Evolutionary conservation across 1,284 basidiomycete species (phyloP).

Genomic region (Sparassis latifolia): DNA sequence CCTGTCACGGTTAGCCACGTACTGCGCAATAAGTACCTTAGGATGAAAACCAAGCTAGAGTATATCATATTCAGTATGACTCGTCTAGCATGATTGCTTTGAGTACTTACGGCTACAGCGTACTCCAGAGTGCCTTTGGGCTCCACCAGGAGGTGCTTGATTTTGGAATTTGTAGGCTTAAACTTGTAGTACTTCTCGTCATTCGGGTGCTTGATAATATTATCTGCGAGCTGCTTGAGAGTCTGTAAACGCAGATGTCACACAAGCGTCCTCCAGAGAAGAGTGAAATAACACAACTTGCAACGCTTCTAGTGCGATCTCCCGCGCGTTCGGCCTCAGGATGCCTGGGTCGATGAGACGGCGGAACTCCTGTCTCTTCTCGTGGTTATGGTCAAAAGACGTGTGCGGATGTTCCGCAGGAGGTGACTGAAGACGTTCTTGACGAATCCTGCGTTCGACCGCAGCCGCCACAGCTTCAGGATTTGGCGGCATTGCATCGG

Average conservation of each 20-base stretch:
- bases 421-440: neutral
- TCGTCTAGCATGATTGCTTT: neutral
- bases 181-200: conserved; percentile 66
- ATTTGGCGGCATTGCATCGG: neutral
- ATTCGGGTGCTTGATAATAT: conserved; percentile 61
- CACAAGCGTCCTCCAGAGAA: neutral
- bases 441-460: neutral
- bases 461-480: neutral
- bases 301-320: conserved; percentile 51
- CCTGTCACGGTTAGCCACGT: neutral
- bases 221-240: conserved; percentile 62
- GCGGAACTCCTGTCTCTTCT: conserved; percentile 62
- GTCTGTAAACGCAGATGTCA: conserved; percentile 36
- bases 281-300: conserved; percentile 34
- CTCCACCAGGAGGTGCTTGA: conserved; percentile 52
- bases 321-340: conserved; percentile 58
- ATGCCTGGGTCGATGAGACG: conserved; percentile 76
- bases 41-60: conserved; percentile 64
- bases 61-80: neutral
- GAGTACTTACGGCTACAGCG: conserved; percentile 54
- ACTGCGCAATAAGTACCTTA: conserved; percentile 33
- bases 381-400: conserved; percentile 49
- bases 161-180: conserved; percentile 66
- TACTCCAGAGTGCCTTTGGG: conserved; percentile 73
- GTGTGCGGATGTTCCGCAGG: conserved; percentile 13